Conservation (phyloP, 805 yeast species). For the Yarrowia deformans region DNA sequence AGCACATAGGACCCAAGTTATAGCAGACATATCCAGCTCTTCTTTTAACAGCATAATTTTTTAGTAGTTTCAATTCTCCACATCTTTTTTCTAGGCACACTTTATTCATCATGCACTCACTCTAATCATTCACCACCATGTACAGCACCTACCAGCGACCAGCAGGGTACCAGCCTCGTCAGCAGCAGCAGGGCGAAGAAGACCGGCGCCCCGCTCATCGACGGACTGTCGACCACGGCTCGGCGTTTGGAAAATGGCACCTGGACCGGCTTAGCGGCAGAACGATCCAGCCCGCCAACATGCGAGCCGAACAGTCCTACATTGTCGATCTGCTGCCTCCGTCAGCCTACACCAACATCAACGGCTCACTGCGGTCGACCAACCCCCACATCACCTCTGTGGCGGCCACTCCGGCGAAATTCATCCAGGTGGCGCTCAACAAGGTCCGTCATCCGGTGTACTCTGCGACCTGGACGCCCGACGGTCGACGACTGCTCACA, state of each 20-base stretch:
- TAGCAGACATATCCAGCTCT: too few species aligned
- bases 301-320: constrained; percentile 74
- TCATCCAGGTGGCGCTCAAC: constrained; percentile 89
- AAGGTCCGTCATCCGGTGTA: constrained; percentile 91
- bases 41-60: too few species aligned
- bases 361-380: constrained; percentile 44
- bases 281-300: constrained; percentile 43
- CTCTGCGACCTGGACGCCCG: constrained; percentile 95
- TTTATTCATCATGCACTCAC: neutral
- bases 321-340: constrained; percentile 69
- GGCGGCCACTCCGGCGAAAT: constrained; percentile 58
- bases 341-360: constrained; percentile 55
- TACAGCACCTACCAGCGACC: constrained; percentile 27
- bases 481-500: constrained; percentile 87
- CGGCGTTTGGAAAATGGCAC: constrained; percentile 70
- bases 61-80: too few species aligned
- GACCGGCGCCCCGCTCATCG: constrained; percentile 53
- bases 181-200: constrained; percentile 42
- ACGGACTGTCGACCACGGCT: constrained; percentile 80
- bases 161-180: constrained; percentile 32
- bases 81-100: too few species aligned
- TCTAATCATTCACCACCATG: neutral
- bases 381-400: constrained; percentile 30
- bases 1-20: too few species aligned
- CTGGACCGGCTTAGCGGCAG: constrained; percentile 53